These are phyloP conservation scores for Stephania japonica DNA, from an alignment of 164 flowering plant species.

Conservation along the genomic window DNA sequence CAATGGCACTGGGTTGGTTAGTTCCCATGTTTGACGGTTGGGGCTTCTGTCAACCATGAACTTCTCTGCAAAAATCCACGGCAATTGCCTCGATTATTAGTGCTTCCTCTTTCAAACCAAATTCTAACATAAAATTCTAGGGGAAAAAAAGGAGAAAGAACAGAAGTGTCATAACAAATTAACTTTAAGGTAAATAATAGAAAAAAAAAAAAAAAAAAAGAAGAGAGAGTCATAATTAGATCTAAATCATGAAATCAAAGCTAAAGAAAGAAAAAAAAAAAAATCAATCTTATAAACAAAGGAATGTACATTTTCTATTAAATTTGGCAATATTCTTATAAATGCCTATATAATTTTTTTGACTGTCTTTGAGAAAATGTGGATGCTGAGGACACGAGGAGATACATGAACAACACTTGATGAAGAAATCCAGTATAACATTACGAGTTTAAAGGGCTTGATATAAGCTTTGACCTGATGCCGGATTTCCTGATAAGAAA, in stretches of 20 bases:
- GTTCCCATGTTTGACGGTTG: slow-evolving; percentile 36
- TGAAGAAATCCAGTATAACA: background rate
- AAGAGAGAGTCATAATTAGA: background rate
- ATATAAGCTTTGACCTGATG: background rate
- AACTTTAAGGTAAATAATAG: background rate
- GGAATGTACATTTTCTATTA: background rate
- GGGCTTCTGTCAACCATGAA: slow-evolving; percentile 27
- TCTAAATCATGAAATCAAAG: background rate
- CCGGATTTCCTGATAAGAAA: background rate
- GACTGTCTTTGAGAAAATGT: background rate
- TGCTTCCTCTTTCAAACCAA: background rate
- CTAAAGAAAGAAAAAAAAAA: background rate
- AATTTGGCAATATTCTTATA: background rate
- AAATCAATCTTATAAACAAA: background rate
- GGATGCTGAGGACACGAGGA: background rate
- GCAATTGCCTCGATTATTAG: slow-evolving; percentile 10
- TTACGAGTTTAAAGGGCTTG: background rate
- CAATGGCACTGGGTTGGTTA: slow-evolving; percentile 57
- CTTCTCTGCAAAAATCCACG: slow-evolving; percentile 42
- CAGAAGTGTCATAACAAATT: background rate
- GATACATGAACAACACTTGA: background rate
- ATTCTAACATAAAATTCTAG: background rate
- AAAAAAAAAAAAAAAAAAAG: too few relatives aligned
- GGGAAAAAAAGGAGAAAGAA: background rate
- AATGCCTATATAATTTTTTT: background rate